Percentiles rank a stretch among this genome's conserved stretches.
phyloP scores from a whole-genome alignment of 2,329 filamentous ascomycete species.

The Botrytis fragariae region DNA sequence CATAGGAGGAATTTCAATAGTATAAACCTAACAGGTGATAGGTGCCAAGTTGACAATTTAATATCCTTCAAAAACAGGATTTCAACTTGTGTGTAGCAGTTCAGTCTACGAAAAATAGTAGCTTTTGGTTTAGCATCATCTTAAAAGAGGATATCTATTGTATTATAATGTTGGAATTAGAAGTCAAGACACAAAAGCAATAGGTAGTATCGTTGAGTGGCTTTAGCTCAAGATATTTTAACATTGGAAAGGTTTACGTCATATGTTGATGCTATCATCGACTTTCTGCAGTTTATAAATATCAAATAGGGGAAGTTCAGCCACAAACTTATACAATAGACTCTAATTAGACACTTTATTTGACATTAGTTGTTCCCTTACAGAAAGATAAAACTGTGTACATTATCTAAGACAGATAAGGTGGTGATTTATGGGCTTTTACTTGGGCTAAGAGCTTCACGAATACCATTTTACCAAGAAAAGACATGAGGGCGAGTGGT shows the following conservation, averaged over 20 bases:
- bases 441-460: neutral
- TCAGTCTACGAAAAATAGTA: neutral
- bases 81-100: neutral
- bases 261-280: neutral
- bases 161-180: neutral
- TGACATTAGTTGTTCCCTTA: neutral
- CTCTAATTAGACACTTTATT: neutral
- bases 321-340: neutral
- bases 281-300: neutral
- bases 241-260: neutral
- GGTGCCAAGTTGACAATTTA: neutral
- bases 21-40: neutral
- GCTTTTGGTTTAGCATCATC: neutral
- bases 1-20: neutral
- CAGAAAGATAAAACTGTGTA: neutral
- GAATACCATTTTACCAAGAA: neutral
- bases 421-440: neutral
- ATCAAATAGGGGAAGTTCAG: neutral
- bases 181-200: neutral
- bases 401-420: neutral
- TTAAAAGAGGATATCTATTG: neutral
- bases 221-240: neutral
- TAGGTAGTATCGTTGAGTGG: neutral
- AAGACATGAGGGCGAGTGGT: neutral
- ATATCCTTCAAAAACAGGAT: neutral